Percentiles rank a stretch among this genome's conserved stretches.
Conservation (phyloP, 2,329 filamentous ascomycete genomes). For the Orbilia brochopaga region DNA sequence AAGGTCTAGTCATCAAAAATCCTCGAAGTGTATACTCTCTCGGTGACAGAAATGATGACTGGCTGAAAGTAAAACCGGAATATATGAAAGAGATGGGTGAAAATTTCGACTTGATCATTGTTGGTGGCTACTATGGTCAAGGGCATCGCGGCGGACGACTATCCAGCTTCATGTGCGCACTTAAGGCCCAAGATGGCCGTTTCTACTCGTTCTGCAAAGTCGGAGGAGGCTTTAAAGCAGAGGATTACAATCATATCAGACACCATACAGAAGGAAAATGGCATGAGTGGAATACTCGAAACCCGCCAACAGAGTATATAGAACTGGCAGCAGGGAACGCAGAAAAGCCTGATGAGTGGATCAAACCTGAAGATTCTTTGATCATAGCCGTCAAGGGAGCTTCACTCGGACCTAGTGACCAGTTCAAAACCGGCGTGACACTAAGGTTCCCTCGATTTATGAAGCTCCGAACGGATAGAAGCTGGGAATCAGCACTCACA, state of each 20-base stretch:
- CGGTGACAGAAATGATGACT: slow-evolving; percentile 90
- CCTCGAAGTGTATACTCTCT: slow-evolving; percentile 83
- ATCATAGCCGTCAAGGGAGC: slow-evolving; percentile 90
- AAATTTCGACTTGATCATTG: slow-evolving; percentile 83
- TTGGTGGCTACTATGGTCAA: slow-evolving; percentile 91
- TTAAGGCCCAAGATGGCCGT: slow-evolving; percentile 66
- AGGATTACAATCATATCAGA: slow-evolving; percentile 82
- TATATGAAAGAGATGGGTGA: slow-evolving; percentile 98
- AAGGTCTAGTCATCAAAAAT: slow-evolving; percentile 65
- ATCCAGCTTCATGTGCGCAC: slow-evolving; percentile 87
- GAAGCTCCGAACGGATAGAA: slow-evolving; percentile 77
- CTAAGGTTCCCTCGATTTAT: slow-evolving; percentile 92
- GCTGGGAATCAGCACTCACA: slow-evolving; percentile 80
- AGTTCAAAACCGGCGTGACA: slow-evolving; percentile 77
- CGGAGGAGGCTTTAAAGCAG: slow-evolving; percentile 84
- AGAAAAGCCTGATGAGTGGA: slow-evolving; percentile 90
- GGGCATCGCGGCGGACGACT: slow-evolving; percentile 81
- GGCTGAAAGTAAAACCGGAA: slow-evolving; percentile 98
- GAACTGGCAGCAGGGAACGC: slow-evolving; percentile 78
- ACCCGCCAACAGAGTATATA: slow-evolving; percentile 77
- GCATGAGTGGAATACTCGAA: slow-evolving; percentile 79
- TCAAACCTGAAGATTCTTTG: slow-evolving; percentile 83
- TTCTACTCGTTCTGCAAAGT: slow-evolving; percentile 97
- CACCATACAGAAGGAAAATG: slow-evolving; percentile 91
- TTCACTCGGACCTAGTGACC: slow-evolving; percentile 73